Conservation (phyloP, 306 rosid genomes). For the Chamaecrista fasciculata region DNA sequence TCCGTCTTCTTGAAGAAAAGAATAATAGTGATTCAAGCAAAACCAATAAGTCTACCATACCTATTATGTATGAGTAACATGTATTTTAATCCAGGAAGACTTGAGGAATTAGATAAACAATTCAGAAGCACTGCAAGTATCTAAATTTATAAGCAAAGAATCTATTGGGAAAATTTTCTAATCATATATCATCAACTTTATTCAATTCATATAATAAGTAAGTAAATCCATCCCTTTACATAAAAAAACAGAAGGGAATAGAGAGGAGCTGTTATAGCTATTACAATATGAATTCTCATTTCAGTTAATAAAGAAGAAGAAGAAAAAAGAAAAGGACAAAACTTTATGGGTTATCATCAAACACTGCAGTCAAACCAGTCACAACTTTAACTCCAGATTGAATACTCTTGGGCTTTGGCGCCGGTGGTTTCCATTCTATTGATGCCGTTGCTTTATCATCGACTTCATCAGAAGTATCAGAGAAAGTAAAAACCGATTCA, state of each 20-base stretch:
- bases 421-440: constrained; percentile 51
- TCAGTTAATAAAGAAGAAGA: background rate
- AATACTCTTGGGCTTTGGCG: constrained; percentile 44
- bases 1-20: constrained; percentile 35
- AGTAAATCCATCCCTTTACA: constrained; percentile 56
- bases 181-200: constrained; percentile 18
- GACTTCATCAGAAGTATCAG: constrained; percentile 12
- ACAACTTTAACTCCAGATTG: constrained; percentile 38
- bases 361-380: constrained; percentile 70
- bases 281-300: constrained; percentile 28
- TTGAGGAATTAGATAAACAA: constrained; percentile 5
- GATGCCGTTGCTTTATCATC: constrained; percentile 16
- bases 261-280: constrained; percentile 35
- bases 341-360: constrained; percentile 52
- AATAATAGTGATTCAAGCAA: constrained; percentile 29
- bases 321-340: constrained; percentile 32
- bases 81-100: background rate
- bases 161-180: background rate
- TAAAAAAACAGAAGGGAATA: constrained; percentile 60
- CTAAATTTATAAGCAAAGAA: background rate
- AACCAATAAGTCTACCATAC: background rate
- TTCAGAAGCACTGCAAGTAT: background rate
- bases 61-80: background rate
- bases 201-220: constrained; percentile 36
- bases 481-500: constrained; percentile 25